Percentiles rank a stretch among this genome's conserved stretches.
Evolutionary conservation across 768 basidiomycete species (phyloP).

Genomic region (Auricularia sp.): DNA sequence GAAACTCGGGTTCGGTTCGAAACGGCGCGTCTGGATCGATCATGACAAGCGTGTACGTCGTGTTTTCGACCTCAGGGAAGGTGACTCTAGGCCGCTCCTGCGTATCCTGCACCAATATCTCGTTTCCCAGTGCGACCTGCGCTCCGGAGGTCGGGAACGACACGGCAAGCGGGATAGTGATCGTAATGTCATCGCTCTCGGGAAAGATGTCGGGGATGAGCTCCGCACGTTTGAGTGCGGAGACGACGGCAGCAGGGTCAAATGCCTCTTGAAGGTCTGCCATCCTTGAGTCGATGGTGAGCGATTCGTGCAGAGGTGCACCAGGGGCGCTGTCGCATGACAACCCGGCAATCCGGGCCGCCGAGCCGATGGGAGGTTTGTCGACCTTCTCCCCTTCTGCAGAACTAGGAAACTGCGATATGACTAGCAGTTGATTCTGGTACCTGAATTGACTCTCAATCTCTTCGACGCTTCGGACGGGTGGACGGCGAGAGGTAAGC

Average conservation of each 20-base stretch:
- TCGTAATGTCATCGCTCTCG: background rate
- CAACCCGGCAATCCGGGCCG: too few species aligned
- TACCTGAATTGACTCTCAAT: too few species aligned
- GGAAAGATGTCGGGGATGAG: background rate
- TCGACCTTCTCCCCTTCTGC: too few species aligned
- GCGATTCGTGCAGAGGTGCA: background rate
- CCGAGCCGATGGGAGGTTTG: too few species aligned
- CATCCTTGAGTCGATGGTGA: background rate
- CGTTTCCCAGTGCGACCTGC: conserved; percentile 30
- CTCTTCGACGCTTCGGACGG: too few species aligned
- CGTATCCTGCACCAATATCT: conserved; percentile 27
- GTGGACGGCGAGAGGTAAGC: too few species aligned
- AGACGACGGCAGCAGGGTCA: background rate
- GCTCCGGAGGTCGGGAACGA: conserved; percentile 25
- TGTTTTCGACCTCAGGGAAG: conserved; percentile 31
- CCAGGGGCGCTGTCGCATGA: too few species aligned
- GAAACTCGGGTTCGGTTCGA: conserved; percentile 34
- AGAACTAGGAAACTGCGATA: too few species aligned
- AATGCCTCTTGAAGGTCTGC: background rate
- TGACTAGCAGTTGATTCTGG: too few species aligned
- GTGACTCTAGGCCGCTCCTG: conserved; percentile 40
- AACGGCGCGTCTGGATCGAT: conserved; percentile 53
- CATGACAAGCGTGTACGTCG: conserved; percentile 43
- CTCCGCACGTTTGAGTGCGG: background rate
- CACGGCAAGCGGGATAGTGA: conserved; percentile 12